A percentile compares a stretch with the other conserved stretches of the same genome.
Evolutionary conservation across 306 rosid genomes (phyloP).

Genomic region (Sphenostylis stenocarpa): DNA sequence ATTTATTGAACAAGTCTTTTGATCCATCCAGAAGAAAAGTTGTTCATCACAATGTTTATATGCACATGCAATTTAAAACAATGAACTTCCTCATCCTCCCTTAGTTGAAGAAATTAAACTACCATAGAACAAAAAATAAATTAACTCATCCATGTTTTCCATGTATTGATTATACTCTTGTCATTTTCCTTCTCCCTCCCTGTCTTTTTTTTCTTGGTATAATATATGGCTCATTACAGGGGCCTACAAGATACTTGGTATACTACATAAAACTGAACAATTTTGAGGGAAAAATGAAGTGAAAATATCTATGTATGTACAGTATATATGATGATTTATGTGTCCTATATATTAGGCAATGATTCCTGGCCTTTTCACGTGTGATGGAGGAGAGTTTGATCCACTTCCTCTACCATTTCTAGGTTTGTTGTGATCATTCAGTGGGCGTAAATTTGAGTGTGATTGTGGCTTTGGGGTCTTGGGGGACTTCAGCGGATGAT

Average conservation of each 20-base stretch:
- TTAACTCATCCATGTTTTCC: constrained; percentile 8
- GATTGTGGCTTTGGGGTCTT: constrained; percentile 42
- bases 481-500: constrained; percentile 42
- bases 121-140: neutral
- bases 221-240: constrained; percentile 15
- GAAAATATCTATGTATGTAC: constrained; percentile 34
- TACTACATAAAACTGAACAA: neutral
- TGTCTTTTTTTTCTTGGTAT: neutral
- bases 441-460: constrained; percentile 20
- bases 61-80: constrained; percentile 19
- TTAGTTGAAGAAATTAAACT: neutral
- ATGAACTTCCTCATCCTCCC: neutral
- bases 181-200: neutral
- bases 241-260: neutral
- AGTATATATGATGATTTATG: neutral
- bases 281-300: neutral
- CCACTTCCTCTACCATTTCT: constrained; percentile 25
- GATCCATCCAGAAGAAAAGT: constrained; percentile 7
- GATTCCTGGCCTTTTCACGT: constrained; percentile 17
- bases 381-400: constrained; percentile 46
- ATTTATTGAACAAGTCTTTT: constrained; percentile 34
- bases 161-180: too few relatives aligned
- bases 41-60: neutral
- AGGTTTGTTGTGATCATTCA: neutral
- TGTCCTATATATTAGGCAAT: constrained; percentile 20